These are phyloP conservation scores for Monosporascus sp. DNA, from an alignment of 2,329 filamentous ascomycete species.

Conservation along the genomic window DNA sequence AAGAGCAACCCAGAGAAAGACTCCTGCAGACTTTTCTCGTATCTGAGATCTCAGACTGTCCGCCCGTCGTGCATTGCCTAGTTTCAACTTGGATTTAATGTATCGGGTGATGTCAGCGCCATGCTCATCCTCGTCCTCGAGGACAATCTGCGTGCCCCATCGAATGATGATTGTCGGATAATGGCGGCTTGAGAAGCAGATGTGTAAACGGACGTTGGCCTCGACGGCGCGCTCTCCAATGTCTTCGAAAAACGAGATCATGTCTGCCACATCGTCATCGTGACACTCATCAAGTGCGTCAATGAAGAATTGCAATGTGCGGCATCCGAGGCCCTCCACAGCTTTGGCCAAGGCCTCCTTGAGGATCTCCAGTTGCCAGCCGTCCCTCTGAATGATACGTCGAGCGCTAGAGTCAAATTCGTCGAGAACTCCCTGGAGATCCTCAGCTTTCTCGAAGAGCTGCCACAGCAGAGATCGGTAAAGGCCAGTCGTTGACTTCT, in stretches of 20 bases:
- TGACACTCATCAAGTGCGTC: constrained; percentile 4
- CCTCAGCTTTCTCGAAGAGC: constrained; percentile 6
- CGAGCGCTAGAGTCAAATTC: not conserved
- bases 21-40: constrained; percentile 26
- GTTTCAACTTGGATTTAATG: too few relatives aligned
- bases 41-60: not conserved
- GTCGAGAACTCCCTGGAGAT: not conserved
- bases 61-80: constrained; percentile 1
- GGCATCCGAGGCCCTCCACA: too few relatives aligned
- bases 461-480: constrained; percentile 14
- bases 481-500: constrained; percentile 16
- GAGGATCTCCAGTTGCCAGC: too few relatives aligned
- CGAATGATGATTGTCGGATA: not conserved
- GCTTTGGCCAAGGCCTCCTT: too few relatives aligned
- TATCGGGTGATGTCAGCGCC: too few relatives aligned
- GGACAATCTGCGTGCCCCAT: not conserved
- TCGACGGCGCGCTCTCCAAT: not conserved
- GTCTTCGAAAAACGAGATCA: not conserved
- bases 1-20: constrained; percentile 35
- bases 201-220: not conserved
- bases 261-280: not conserved
- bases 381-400: not conserved
- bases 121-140: too few relatives aligned
- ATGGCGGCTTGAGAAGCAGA: constrained; percentile 2
- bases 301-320: not conserved